Evolutionary conservation across 495 filamentous ascomycete species (phyloP).

Genomic region (Pyrenopolyporus hunteri): DNA sequence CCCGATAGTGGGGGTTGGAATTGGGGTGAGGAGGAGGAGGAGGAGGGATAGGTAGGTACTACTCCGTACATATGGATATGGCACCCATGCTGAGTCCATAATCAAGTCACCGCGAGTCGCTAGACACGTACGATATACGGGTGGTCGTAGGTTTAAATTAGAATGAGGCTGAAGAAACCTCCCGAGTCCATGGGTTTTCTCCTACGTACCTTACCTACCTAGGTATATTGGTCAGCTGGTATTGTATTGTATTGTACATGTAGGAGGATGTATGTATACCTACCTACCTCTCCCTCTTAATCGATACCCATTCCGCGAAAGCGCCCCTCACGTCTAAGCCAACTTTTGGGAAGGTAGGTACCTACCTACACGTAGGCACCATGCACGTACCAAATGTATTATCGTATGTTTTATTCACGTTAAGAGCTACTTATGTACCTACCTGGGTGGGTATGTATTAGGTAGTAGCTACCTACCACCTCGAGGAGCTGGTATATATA

Average conservation of each 20-base stretch:
- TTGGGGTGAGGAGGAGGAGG: too few relatives aligned
- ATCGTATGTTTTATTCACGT: too few relatives aligned
- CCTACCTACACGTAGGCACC: not conserved
- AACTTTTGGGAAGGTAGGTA: not conserved
- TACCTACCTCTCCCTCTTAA: not conserved
- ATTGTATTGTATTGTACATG: too few relatives aligned
- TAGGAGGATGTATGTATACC: too few relatives aligned
- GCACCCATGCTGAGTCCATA: not conserved
- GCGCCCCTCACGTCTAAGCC: not conserved
- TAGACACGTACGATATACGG: not conserved
- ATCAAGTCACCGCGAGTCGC: not conserved
- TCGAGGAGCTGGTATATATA: too few relatives aligned
- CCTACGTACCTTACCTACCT: not conserved
- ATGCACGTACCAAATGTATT: too few relatives aligned
- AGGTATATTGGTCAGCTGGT: too few relatives aligned
- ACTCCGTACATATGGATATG: too few relatives aligned
- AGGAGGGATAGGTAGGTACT: too few relatives aligned
- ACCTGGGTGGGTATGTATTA: too few relatives aligned
- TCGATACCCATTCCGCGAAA: not conserved
- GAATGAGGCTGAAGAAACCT: slow-evolving; percentile 31
- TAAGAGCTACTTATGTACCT: too few relatives aligned
- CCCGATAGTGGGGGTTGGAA: not conserved
- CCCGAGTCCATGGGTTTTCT: slow-evolving; percentile 18
- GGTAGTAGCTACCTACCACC: too few relatives aligned
- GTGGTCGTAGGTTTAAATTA: slow-evolving; percentile 12